These are phyloP conservation scores for Podosphaera leucotricha DNA, from an alignment of 2,329 filamentous ascomycete species.

Conservation along the genomic window DNA sequence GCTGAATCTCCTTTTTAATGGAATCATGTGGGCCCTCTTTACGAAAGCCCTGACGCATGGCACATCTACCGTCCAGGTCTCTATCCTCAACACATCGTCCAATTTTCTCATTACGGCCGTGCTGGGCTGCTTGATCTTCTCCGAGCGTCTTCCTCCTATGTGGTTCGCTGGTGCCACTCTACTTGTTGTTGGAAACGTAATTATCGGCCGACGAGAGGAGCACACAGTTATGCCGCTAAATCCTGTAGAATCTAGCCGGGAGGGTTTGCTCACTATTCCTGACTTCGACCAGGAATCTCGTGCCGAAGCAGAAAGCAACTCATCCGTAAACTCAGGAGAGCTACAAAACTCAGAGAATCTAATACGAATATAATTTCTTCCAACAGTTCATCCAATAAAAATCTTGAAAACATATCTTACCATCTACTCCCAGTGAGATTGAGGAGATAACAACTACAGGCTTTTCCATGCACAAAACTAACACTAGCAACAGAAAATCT, in stretches of 20 bases:
- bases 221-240: conserved; percentile 1
- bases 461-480: neutral
- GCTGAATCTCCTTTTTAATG: conserved; percentile 23
- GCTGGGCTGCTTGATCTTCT: conserved; percentile 45
- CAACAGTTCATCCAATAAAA: neutral
- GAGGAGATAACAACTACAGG: neutral
- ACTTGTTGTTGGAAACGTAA: conserved; percentile 53
- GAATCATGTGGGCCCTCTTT: conserved; percentile 58
- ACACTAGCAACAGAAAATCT: neutral
- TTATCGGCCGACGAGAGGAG: conserved; percentile 50
- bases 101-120: conserved; percentile 64
- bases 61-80: conserved; percentile 54
- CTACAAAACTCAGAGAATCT: neutral
- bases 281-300: too few species aligned
- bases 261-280: neutral
- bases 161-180: conserved; percentile 58
- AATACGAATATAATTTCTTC: neutral
- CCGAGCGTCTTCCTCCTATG: conserved; percentile 43
- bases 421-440: neutral
- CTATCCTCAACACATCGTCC: conserved; percentile 58
- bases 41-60: conserved; percentile 53
- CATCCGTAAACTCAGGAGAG: neutral
- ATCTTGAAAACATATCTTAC: neutral
- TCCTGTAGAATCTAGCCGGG: neutral
- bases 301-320: too few species aligned